Evolutionary conservation across 495 filamentous ascomycete genomes (phyloP).

Genomic region (Xylaria bambusicola): DNA sequence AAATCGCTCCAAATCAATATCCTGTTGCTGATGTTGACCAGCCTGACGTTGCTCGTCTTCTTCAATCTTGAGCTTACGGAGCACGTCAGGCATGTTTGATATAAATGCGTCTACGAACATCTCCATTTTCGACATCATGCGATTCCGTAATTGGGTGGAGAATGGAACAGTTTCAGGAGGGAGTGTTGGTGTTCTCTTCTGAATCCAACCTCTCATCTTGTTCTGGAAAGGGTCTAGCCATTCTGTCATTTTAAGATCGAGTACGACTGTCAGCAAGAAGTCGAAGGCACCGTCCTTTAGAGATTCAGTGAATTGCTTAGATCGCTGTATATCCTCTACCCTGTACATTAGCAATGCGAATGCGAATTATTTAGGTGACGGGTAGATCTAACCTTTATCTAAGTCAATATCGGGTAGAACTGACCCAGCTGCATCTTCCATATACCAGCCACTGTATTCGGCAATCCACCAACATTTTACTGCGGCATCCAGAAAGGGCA

Average conservation of each 20-base stretch:
- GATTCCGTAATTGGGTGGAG: slow-evolving; percentile 61
- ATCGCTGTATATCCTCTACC: slow-evolving; percentile 65
- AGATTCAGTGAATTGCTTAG: slow-evolving; percentile 70
- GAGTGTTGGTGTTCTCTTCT: slow-evolving; percentile 71
- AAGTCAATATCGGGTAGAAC: slow-evolving; percentile 56
- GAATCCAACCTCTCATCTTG: slow-evolving; percentile 72
- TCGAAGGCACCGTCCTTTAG: slow-evolving; percentile 90
- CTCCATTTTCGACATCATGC: slow-evolving; percentile 80
- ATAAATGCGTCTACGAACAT: slow-evolving; percentile 87
- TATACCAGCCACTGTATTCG: slow-evolving; percentile 87
- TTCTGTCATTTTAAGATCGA: slow-evolving; percentile 67
- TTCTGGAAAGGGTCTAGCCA: slow-evolving; percentile 81
- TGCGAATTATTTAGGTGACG: background rate
- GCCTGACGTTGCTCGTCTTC: slow-evolving; percentile 84
- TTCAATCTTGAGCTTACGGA: slow-evolving; percentile 81
- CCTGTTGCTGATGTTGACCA: slow-evolving; percentile 71
- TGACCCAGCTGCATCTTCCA: slow-evolving; percentile 62
- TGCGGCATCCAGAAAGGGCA: slow-evolving; percentile 75
- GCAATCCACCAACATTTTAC: slow-evolving; percentile 80
- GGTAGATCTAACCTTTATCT: slow-evolving; percentile 38
- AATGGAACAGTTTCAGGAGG: slow-evolving; percentile 62
- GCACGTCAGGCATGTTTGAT: slow-evolving; percentile 88
- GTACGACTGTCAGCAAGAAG: slow-evolving; percentile 80
- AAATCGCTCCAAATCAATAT: slow-evolving; percentile 84
- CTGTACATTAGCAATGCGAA: slow-evolving; percentile 23